Evolutionary conservation across 306 rosid species (phyloP).

Genomic region (Castanopsis chinensis): DNA sequence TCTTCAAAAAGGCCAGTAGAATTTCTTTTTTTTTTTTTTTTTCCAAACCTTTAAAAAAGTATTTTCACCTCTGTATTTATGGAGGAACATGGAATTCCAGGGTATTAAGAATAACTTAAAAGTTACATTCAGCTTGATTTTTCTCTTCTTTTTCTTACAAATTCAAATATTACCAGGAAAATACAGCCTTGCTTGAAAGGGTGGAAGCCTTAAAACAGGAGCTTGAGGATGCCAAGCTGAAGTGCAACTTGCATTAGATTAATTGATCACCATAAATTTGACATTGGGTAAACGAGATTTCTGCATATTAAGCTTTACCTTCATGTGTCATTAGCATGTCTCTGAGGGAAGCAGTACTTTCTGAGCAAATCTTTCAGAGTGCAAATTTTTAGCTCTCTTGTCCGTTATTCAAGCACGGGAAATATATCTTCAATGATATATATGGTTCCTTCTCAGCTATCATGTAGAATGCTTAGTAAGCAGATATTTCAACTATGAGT

Average conservation of each 20-base stretch:
- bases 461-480: background rate
- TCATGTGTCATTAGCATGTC: background rate
- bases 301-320: background rate
- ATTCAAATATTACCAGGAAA: conserved; percentile 45
- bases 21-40: background rate
- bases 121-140: background rate
- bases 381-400: conserved; percentile 5
- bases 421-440: background rate
- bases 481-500: background rate
- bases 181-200: conserved; percentile 37
- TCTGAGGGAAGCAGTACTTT: background rate
- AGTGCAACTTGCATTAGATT: conserved; percentile 40
- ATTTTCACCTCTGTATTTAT: background rate
- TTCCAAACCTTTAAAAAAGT: too few relatives aligned
- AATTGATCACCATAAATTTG: conserved; percentile 15
- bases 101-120: background rate
- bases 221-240: conserved; percentile 49
- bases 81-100: background rate
- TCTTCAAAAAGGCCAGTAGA: background rate
- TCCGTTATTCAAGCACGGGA: conserved; percentile 9
- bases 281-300: background rate
- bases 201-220: conserved; percentile 57
- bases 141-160: conserved; percentile 21
- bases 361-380: background rate
- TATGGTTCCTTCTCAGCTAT: background rate